Conservation (phyloP, 2,329 filamentous ascomycete genomes). For the Didymella pinodella region DNA sequence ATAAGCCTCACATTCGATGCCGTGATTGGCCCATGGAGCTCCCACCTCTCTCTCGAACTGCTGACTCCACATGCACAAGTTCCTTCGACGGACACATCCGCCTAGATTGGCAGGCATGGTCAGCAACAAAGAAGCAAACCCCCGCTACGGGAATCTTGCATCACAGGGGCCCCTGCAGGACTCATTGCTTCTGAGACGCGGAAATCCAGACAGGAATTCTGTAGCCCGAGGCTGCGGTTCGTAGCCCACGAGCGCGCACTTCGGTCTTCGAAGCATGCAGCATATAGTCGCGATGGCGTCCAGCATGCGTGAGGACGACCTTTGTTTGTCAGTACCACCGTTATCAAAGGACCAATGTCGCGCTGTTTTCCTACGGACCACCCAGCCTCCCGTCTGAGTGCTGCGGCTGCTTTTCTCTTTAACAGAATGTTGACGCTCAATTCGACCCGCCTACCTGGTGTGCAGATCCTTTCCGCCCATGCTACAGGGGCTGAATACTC, state of each 20-base stretch:
- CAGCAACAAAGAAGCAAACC: constrained; percentile 20
- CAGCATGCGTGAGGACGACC: constrained; percentile 6
- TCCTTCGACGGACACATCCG: constrained; percentile 2
- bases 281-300: constrained; percentile 18
- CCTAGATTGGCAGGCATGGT: constrained; percentile 9
- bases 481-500: constrained; percentile 44
- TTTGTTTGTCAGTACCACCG: constrained; percentile 3
- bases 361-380: constrained; percentile 13
- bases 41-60: constrained; percentile 8
- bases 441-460: constrained; percentile 35
- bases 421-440: constrained; percentile 22
- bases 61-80: constrained; percentile 16
- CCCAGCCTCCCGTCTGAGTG: constrained; percentile 20
- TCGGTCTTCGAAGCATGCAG: constrained; percentile 18
- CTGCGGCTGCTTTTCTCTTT: constrained; percentile 19
- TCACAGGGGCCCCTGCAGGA: constrained; percentile 20
- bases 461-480: constrained; percentile 35
- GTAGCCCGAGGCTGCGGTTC: constrained; percentile 27
- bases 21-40: constrained; percentile 8
- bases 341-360: constrained; percentile 8
- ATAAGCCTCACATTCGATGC: constrained; percentile 12
- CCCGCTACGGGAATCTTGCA: constrained; percentile 16
- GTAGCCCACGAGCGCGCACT: constrained; percentile 9
- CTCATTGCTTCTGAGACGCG: constrained; percentile 18
- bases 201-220: constrained; percentile 16